Conservation (phyloP, 495 filamentous ascomycete species). For the Penicillium longicatenatum region DNA sequence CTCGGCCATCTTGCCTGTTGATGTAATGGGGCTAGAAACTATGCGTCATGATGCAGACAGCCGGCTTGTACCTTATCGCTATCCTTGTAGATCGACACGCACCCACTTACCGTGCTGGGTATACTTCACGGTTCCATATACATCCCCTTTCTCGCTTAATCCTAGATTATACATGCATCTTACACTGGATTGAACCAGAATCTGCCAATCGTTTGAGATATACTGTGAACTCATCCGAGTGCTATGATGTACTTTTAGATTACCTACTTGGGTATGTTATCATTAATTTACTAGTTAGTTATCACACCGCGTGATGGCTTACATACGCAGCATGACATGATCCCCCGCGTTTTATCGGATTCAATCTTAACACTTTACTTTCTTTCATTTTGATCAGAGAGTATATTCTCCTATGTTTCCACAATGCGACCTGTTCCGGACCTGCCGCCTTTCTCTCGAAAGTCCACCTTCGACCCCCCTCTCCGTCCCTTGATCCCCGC, state of each 20-base stretch:
- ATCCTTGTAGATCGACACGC: not conserved
- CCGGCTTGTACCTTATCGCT: not conserved
- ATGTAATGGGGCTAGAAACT: not conserved
- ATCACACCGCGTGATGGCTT: constrained; percentile 22
- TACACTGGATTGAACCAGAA: no score
- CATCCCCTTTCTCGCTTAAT: no score
- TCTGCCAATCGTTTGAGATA: not conserved
- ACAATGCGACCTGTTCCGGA: constrained; percentile 48
- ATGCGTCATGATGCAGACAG: not conserved
- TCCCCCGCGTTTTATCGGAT: constrained; percentile 9
- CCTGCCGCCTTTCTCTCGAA: constrained; percentile 31
- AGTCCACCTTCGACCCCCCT: constrained; percentile 35
- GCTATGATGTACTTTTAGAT: not conserved
- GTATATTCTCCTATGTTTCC: constrained; percentile 16
- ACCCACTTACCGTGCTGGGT: no score
- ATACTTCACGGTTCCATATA: no score
- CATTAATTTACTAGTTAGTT: no score
- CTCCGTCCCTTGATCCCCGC: constrained; percentile 45
- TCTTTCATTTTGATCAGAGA: constrained; percentile 5
- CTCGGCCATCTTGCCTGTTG: constrained; percentile 40
- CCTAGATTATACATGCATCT: no score
- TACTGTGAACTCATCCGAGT: not conserved
- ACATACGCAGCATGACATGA: constrained; percentile 25
- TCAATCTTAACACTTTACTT: not conserved
- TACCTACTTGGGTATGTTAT: constrained; percentile 7